These are phyloP conservation scores for Boletus sensibilis DNA, from an alignment of 768 basidiomycete genomes.

Conservation along the genomic window DNA sequence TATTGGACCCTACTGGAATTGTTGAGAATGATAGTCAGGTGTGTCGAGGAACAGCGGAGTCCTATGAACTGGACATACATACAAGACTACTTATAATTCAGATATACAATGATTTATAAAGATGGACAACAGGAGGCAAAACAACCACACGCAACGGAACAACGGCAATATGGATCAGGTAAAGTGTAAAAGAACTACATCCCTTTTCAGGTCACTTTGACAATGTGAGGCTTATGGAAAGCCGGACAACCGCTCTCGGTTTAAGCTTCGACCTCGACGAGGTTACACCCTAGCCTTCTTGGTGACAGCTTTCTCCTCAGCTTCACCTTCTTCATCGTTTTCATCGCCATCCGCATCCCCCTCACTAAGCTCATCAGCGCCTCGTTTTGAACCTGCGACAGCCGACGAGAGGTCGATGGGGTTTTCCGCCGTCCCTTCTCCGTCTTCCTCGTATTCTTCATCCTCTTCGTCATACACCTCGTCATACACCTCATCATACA, in stretches of 20 bases:
- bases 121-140: background rate
- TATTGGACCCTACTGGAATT: background rate
- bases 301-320: conserved; percentile 2
- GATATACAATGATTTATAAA: conserved; percentile 21
- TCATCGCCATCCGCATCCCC: conserved; percentile 12
- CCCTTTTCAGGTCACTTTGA: background rate
- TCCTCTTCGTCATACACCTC: conserved; percentile 24
- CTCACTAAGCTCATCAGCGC: conserved; percentile 22
- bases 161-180: background rate
- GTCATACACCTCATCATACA: conserved; percentile 1
- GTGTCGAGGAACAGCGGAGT: background rate
- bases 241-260: no score
- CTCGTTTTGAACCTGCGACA: conserved; percentile 26
- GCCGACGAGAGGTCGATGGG: conserved; percentile 8
- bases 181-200: background rate
- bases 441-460: conserved; percentile 16
- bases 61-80: background rate
- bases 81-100: background rate
- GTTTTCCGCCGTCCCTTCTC: conserved; percentile 11
- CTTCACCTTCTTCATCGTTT: conserved; percentile 1
- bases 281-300: conserved; percentile 31
- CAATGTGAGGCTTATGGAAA: no score
- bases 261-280: no score
- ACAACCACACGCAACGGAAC: background rate
- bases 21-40: background rate